Evolutionary conservation across 2,329 filamentous ascomycete species (phyloP).

Genomic region (Phialophora macrospora): DNA sequence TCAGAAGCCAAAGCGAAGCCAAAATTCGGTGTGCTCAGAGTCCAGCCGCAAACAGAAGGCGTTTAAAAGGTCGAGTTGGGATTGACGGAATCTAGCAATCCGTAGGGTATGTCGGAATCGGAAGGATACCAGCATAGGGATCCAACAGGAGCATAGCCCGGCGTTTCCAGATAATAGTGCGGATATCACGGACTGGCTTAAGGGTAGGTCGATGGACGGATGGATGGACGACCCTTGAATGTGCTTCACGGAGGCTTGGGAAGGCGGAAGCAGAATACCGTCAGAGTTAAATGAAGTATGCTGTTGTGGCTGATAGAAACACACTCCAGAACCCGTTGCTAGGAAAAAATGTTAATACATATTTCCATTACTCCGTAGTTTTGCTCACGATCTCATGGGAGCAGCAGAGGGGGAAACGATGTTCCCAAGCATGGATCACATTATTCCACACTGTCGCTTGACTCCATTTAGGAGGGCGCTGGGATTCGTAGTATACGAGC

Average conservation of each 20-base stretch:
- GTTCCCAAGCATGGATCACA: background rate
- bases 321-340: background rate
- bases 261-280: background rate
- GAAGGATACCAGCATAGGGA: background rate
- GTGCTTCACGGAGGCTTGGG: background rate
- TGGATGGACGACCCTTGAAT: background rate
- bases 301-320: background rate
- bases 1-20: background rate
- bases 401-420: too few species aligned
- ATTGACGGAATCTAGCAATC: background rate
- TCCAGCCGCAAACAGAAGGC: background rate
- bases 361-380: background rate
- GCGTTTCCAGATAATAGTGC: background rate
- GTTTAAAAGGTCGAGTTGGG: background rate
- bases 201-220: background rate
- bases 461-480: background rate
- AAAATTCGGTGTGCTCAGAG: background rate
- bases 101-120: background rate
- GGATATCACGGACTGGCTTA: background rate
- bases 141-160: slow-evolving; percentile 1
- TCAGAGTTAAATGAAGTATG: background rate
- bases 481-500: background rate
- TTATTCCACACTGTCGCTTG: background rate
- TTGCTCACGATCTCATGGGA: background rate
- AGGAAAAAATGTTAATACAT: background rate